Conservation (phyloP, 495 filamentous ascomycete genomes). For the Eremomyces bilateralis region DNA sequence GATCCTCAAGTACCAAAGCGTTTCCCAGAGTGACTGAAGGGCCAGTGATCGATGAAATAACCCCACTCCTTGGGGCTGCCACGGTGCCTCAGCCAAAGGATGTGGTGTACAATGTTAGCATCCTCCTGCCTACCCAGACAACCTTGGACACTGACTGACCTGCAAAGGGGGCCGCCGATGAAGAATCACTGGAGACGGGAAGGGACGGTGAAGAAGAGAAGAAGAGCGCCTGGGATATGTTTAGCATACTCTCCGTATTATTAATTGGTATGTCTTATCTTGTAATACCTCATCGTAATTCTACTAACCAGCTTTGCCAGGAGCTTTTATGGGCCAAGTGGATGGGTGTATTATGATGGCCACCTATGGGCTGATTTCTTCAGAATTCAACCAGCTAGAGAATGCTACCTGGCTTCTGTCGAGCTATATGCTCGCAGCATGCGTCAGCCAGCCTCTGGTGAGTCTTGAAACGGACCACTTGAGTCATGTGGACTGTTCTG, state of each 20-base stretch:
- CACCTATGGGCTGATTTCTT: conserved; percentile 38
- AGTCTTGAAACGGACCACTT: conserved; percentile 1
- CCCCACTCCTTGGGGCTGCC: conserved; percentile 1
- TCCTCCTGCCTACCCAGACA: too few species aligned
- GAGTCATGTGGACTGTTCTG: background rate
- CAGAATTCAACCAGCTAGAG: conserved; percentile 37
- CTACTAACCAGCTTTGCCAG: too few species aligned
- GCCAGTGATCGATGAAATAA: background rate
- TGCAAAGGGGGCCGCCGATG: too few species aligned
- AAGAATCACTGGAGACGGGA: too few species aligned
- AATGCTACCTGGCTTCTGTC: conserved; percentile 48
- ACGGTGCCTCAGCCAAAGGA: too few species aligned
- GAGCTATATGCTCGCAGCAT: conserved; percentile 35
- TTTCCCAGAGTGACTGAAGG: background rate
- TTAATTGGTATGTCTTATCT: background rate
- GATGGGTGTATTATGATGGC: conserved; percentile 43
- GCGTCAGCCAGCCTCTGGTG: conserved; percentile 35
- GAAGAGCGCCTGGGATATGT: background rate
- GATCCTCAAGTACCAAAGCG: too few species aligned
- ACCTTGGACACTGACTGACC: too few species aligned
- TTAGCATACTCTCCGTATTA: background rate
- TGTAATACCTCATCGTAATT: too few species aligned
- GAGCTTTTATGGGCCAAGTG: conserved; percentile 41
- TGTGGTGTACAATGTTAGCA: too few species aligned
- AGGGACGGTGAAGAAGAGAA: too few species aligned